Evolutionary conservation across 805 yeast genomes (phyloP).

Genomic region (Metschnikowia picachoensis): DNA sequence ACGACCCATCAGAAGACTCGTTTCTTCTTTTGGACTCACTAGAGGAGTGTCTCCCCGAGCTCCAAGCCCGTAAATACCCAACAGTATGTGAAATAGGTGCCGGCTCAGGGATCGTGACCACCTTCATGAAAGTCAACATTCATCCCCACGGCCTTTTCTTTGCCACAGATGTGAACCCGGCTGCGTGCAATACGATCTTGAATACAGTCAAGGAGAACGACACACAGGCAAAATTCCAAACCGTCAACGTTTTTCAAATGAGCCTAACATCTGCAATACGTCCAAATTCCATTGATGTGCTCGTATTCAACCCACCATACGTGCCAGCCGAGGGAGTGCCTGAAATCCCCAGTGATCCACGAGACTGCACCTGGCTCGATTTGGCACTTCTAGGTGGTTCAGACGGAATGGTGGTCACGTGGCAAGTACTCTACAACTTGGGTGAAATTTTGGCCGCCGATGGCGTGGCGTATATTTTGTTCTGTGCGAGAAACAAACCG

Average conservation of each 20-base stretch:
- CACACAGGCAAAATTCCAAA: background rate
- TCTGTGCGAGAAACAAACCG: slow-evolving; percentile 90
- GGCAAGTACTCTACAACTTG: slow-evolving; percentile 53
- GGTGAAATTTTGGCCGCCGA: slow-evolving; percentile 44
- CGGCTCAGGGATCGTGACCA: slow-evolving; percentile 86
- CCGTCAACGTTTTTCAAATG: slow-evolving; percentile 43
- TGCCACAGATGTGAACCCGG: slow-evolving; percentile 78
- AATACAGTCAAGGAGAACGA: slow-evolving; percentile 23
- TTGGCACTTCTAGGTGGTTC: slow-evolving; percentile 86
- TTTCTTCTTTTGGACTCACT: slow-evolving; percentile 77
- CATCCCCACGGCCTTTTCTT: slow-evolving; percentile 49
- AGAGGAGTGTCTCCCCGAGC: slow-evolving; percentile 43
- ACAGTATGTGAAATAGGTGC: slow-evolving; percentile 81
- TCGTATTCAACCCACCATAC: slow-evolving; percentile 93
- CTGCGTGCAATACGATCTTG: slow-evolving; percentile 54
- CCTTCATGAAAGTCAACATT: slow-evolving; percentile 64
- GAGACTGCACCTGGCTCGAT: slow-evolving; percentile 73
- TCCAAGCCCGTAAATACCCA: slow-evolving; percentile 40
- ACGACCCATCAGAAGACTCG: slow-evolving; percentile 94
- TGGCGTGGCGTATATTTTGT: slow-evolving; percentile 85
- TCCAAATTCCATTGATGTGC: slow-evolving; percentile 52
- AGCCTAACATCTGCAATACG: slow-evolving; percentile 52
- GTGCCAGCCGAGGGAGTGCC: slow-evolving; percentile 88
- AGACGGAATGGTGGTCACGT: slow-evolving; percentile 87
- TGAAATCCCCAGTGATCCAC: slow-evolving; percentile 39